These are phyloP conservation scores for Saccharum officinarum DNA, from an alignment of 176 grass and related monocot species.

Conservation along the genomic window DNA sequence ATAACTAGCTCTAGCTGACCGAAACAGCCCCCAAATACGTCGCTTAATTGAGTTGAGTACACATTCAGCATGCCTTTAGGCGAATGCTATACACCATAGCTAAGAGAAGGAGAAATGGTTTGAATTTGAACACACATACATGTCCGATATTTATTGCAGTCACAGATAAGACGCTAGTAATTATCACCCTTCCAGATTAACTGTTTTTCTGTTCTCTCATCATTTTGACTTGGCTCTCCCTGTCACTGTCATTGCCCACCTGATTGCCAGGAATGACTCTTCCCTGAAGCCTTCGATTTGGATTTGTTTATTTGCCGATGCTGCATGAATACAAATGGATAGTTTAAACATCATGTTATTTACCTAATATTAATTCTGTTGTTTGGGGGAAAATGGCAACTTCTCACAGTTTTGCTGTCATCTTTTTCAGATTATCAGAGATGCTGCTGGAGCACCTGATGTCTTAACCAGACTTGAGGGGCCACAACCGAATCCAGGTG, in stretches of 20 bases:
- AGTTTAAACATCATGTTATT: background rate
- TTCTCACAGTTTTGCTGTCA: slow-evolving; percentile 3
- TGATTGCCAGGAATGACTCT: background rate
- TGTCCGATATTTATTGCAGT: background rate
- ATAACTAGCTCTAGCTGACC: no score
- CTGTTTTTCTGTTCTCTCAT: background rate
- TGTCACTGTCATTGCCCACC: background rate
- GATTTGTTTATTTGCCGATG: background rate
- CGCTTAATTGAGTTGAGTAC: background rate
- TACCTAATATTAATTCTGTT: no score
- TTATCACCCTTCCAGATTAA: slow-evolving; percentile 5
- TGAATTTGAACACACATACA: background rate
- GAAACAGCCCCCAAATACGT: background rate
- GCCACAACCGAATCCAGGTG: slow-evolving; percentile 28
- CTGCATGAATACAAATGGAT: background rate
- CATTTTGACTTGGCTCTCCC: background rate
- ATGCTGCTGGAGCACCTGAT: slow-evolving; percentile 85
- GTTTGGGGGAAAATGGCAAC: background rate
- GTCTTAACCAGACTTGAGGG: slow-evolving; percentile 85
- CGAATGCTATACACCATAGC: background rate
- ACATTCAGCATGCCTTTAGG: background rate
- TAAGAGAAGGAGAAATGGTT: slow-evolving; percentile 4
- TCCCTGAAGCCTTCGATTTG: background rate
- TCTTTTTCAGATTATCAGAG: slow-evolving; percentile 78
- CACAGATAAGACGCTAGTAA: background rate